Percentiles rank a stretch among this genome's conserved stretches.
Conservation (phyloP, 1,284 basidiomycete species). For the Microstroma glucosiphilum region DNA sequence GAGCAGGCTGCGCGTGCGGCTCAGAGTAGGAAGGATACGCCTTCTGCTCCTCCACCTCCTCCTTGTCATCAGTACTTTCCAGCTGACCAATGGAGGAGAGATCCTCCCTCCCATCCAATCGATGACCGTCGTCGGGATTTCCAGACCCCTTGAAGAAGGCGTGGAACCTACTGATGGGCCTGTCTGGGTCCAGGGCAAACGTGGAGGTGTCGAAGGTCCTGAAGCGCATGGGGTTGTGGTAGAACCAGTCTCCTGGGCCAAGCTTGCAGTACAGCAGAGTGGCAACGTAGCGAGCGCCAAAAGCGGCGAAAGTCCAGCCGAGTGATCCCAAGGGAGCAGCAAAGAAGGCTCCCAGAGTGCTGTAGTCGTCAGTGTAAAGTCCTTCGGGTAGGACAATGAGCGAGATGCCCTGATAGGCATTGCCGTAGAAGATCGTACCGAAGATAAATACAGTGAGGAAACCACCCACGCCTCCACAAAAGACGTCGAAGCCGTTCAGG, state of each 20-base stretch:
- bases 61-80: too few relatives aligned
- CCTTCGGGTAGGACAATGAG: conserved; percentile 45
- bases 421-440: conserved; percentile 43
- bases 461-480: conserved; percentile 48
- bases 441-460: conserved; percentile 50
- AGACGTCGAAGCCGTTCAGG: conserved; percentile 45
- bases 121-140: conserved; percentile 35
- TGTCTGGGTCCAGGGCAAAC: conserved; percentile 38
- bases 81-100: too few relatives aligned
- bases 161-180: conserved; percentile 15
- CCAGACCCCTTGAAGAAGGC: conserved; percentile 28
- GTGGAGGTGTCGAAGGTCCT: conserved; percentile 25
- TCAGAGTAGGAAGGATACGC: too few relatives aligned
- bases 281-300: conserved; percentile 22
- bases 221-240: conserved; percentile 18
- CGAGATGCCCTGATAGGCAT: conserved; percentile 30
- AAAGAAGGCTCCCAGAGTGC: conserved; percentile 48
- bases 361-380: conserved; percentile 45
- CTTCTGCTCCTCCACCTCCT: too few relatives aligned
- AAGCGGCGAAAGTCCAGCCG: conserved; percentile 40
- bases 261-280: conserved; percentile 24
- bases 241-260: conserved; percentile 27
- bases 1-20: too few relatives aligned
- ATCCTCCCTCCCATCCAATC: conserved; percentile 16
- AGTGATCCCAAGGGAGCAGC: conserved; percentile 45